Evolutionary conservation across 2,329 filamentous ascomycete species (phyloP).

Genomic region (Scedosporium minutisporum): DNA sequence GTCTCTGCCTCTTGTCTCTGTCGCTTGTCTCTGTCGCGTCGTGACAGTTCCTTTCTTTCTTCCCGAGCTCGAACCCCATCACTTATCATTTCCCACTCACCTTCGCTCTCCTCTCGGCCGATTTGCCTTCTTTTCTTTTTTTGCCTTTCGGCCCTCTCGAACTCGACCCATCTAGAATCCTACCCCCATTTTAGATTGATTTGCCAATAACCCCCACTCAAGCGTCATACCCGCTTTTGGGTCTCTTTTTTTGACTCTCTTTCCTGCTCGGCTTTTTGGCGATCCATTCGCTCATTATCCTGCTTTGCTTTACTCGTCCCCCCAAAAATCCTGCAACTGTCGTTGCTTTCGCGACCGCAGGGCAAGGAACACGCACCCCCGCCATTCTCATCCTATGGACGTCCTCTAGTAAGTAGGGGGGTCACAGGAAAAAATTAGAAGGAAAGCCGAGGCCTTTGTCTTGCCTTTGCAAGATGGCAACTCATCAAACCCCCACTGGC

Average conservation of each 20-base stretch:
- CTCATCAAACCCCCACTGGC: conserved; percentile 2
- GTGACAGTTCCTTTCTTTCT: neutral
- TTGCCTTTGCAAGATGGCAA: neutral
- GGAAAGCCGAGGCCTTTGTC: too few relatives aligned
- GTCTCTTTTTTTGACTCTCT: neutral
- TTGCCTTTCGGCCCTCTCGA: neutral
- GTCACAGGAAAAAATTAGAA: neutral
- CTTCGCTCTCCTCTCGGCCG: neutral
- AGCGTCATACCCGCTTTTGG: neutral
- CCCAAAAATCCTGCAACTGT: neutral
- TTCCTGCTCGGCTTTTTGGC: neutral
- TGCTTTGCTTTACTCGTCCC: neutral
- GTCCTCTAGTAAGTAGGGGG: neutral
- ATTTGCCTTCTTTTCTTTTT: neutral
- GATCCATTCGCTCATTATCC: neutral
- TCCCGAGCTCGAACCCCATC: neutral
- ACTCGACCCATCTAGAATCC: neutral
- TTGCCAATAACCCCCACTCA: neutral
- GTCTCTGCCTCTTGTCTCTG: too few relatives aligned
- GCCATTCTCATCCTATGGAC: neutral
- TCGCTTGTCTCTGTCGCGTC: too few relatives aligned
- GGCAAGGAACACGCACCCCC: neutral
- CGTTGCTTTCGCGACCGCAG: neutral
- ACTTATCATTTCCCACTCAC: too few relatives aligned
- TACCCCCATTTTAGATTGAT: neutral